These are phyloP conservation scores for Aureobasidium sp. DNA, from an alignment of 2,329 filamentous ascomycete species.

Conservation along the genomic window DNA sequence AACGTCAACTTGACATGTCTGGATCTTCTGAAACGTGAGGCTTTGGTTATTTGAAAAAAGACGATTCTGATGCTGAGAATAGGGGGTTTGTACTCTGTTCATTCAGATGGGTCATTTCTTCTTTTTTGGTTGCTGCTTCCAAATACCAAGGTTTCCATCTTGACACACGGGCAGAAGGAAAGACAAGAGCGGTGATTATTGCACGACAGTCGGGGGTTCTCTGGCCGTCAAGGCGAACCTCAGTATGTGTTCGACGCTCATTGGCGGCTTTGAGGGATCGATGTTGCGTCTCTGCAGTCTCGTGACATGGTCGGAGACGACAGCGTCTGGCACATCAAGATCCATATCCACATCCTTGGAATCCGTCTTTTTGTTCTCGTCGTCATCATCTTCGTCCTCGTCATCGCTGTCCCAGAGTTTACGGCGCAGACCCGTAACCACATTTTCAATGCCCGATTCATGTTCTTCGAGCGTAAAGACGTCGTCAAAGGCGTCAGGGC, in stretches of 20 bases:
- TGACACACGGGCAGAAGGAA: not conserved
- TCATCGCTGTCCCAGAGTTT: slow-evolving; percentile 30
- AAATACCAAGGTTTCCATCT: not conserved
- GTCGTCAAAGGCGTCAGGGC: slow-evolving; percentile 46
- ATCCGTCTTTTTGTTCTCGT: slow-evolving; percentile 45
- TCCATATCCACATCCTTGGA: slow-evolving; percentile 38
- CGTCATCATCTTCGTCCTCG: slow-evolving; percentile 35
- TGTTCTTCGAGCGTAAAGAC: slow-evolving; percentile 67
- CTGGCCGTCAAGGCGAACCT: slow-evolving; percentile 20
- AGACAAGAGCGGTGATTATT: not conserved
- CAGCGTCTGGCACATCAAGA: slow-evolving; percentile 46
- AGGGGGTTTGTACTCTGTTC: too few species aligned
- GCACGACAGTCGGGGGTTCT: slow-evolving; percentile 10
- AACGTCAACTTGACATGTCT: too few species aligned
- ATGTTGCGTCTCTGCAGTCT: slow-evolving; percentile 20
- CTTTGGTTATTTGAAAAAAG: too few species aligned
- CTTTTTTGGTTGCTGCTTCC: not conserved
- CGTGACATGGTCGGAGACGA: slow-evolving; percentile 14
- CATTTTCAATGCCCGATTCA: slow-evolving; percentile 58
- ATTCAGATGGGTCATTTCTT: too few species aligned
- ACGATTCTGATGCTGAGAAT: too few species aligned
- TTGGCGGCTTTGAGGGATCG: slow-evolving; percentile 25
- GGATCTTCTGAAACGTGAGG: too few species aligned
- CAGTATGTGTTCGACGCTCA: slow-evolving; percentile 26
- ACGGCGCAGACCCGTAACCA: slow-evolving; percentile 62